phyloP scores from a whole-genome alignment of 306 rosid species.

The Gillenia trifoliata region DNA sequence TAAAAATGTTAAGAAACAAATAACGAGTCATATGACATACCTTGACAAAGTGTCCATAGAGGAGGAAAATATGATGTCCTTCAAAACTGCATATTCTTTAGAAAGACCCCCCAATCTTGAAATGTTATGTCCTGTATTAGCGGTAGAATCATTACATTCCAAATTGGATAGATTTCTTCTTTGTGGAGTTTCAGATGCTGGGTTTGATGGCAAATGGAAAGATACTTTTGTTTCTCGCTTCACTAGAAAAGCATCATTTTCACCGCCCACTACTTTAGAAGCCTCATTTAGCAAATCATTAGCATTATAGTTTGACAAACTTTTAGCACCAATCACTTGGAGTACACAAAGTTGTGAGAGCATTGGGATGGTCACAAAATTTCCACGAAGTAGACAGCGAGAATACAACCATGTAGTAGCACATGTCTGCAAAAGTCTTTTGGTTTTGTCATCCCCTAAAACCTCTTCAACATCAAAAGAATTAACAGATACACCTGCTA shows the following conservation, averaged over 20 bases:
- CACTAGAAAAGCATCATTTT: constrained; percentile 45
- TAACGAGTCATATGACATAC: constrained; percentile 32
- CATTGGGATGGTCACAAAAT: constrained; percentile 55
- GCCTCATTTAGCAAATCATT: constrained; percentile 27
- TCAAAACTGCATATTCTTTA: constrained; percentile 62
- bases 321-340: constrained; percentile 52
- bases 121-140: constrained; percentile 18
- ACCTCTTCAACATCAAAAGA: constrained; percentile 49
- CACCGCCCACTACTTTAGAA: constrained; percentile 24
- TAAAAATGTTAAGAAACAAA: neutral
- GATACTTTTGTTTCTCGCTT: constrained; percentile 49
- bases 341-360: constrained; percentile 54
- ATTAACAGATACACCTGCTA: constrained; percentile 22
- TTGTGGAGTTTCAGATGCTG: constrained; percentile 30
- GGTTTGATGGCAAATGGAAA: constrained; percentile 47
- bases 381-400: constrained; percentile 63
- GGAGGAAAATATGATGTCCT: constrained; percentile 56
- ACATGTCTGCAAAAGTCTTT: constrained; percentile 42
- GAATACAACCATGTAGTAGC: constrained; percentile 51
- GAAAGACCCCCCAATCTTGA: constrained; percentile 77
- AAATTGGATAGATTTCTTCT: constrained; percentile 29
- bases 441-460: constrained; percentile 50
- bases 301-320: constrained; percentile 18
- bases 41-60: constrained; percentile 54
- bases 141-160: constrained; percentile 28